A percentile compares a stretch with the other conserved stretches of the same genome.
phyloP scores from a whole-genome alignment of 2,329 filamentous ascomycete genomes.

The Cytospora mali region DNA sequence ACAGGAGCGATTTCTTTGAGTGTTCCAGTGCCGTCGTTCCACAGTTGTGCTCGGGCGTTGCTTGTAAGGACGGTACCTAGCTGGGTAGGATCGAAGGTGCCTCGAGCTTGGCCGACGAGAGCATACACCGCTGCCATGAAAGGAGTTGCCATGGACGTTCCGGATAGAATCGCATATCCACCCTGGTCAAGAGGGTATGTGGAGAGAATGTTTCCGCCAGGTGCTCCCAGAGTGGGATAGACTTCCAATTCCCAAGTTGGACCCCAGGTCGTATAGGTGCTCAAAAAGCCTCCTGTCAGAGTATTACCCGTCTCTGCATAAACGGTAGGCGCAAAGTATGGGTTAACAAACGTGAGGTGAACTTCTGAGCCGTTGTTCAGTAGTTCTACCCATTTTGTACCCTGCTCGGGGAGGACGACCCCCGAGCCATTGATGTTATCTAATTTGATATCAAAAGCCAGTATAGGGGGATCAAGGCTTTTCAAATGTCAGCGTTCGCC shows the following conservation, averaged over 20 bases:
- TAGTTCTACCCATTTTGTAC: constrained; percentile 32
- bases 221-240: constrained; percentile 59
- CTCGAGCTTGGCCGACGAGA: constrained; percentile 21
- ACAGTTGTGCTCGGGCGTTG: constrained; percentile 35
- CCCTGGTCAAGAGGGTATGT: constrained; percentile 54
- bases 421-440: constrained; percentile 27
- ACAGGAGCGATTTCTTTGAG: constrained; percentile 37
- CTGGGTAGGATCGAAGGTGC: constrained; percentile 5
- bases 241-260: constrained; percentile 59
- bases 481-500: background rate
- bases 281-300: constrained; percentile 52
- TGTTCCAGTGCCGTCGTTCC: constrained; percentile 36
- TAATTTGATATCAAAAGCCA: background rate
- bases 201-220: constrained; percentile 61
- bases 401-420: constrained; percentile 30
- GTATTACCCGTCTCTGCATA: constrained; percentile 38
- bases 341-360: constrained; percentile 31
- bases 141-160: constrained; percentile 64
- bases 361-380: constrained; percentile 32
- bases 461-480: background rate
- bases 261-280: constrained; percentile 58
- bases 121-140: constrained; percentile 37
- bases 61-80: constrained; percentile 14
- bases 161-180: constrained; percentile 55
- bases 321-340: background rate